Evolutionary conservation across 257 asterid genomes (phyloP), one percentile per base, ranked within the genome.

Genomic region (Primulina tabacum): DNA sequence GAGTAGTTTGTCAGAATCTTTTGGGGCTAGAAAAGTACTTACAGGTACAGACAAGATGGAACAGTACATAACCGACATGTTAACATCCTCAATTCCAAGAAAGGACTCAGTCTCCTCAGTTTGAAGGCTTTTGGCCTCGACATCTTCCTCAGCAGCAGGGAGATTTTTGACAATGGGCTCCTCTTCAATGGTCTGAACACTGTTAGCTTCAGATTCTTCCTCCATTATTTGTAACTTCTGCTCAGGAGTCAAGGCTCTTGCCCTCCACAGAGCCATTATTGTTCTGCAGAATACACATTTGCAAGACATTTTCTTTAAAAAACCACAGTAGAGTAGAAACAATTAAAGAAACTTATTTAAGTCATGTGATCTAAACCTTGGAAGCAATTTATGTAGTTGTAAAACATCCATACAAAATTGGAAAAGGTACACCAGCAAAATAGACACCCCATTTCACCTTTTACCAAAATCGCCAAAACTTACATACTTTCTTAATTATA

Each of bases 181-280:
- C 80, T 90, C 97, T 78, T 94, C 99, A 52, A 82, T 68, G 32
- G 82, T 68, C 72, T 82, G 96, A 47, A 83, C 83, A 60, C 67
- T 79, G 77, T 73, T 89, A 21, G 82, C 87, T 77, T 89, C 87
- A 28, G 92, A 73, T 81, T 87, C 93, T 72, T 88, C 93, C 73
- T 91, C 99, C 67, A 86, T 85, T 61, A 94, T 84, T 79, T 77
- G 95, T 47, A 84, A 95, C 89, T 91, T 94, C 85, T 94, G 97
- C 84, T 91, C 99, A 7, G 95, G 99, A 64, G 89, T 91, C 82
- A 94, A 80, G 68, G 98, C 88, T 82, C 97, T 83, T 26, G 98
- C 97, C 77, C 73, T 91, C 99, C 99, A 91, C 32, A 94, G 82
- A 57, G 96, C 99, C 96, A 88, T 89, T 80, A 94, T 89, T 71